Percentiles rank a stretch among this genome's conserved stretches.
These are phyloP conservation scores for Apiospora malaysiana DNA, from an alignment of 2,329 filamentous ascomycete species.

Conservation along the genomic window DNA sequence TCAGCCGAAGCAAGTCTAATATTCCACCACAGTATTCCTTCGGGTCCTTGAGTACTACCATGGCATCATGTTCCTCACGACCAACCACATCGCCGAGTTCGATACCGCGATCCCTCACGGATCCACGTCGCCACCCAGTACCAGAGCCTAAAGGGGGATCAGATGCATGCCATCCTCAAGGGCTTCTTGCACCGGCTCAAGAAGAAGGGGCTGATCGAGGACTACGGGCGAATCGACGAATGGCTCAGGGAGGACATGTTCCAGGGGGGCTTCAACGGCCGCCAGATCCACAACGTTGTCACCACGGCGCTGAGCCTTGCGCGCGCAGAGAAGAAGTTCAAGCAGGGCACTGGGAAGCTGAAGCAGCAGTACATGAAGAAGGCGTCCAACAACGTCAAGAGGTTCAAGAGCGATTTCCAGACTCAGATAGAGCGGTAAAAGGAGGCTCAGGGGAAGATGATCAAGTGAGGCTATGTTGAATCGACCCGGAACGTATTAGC, in stretches of 20 bases:
- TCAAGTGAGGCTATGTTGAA: neutral
- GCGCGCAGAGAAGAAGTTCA: neutral
- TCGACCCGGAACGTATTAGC: no score
- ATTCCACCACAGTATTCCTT: neutral
- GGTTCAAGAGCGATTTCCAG: neutral
- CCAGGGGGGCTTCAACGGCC: neutral
- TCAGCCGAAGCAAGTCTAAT: neutral
- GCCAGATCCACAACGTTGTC: conserved; percentile 30
- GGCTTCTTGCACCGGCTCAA: conserved; percentile 25
- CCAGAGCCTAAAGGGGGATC: conserved; percentile 25
- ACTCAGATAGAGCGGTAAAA: neutral
- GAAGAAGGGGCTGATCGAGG: conserved; percentile 16
- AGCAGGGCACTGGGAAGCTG: neutral
- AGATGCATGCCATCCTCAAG: conserved; percentile 33
- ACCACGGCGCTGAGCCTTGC: conserved; percentile 21
- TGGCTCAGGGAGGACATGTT: neutral
- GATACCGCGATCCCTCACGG: conserved; percentile 35
- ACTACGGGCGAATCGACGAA: neutral
- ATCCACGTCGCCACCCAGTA: conserved; percentile 33
- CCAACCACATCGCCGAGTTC: conserved; percentile 30
- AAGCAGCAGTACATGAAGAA: neutral
- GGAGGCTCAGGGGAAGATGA: neutral
- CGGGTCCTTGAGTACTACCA: conserved; percentile 28
- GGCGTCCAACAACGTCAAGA: neutral
- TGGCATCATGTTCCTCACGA: conserved; percentile 33